Conservation (phyloP, 2,329 filamentous ascomycete species). For the Juglanconis oblonga region DNA sequence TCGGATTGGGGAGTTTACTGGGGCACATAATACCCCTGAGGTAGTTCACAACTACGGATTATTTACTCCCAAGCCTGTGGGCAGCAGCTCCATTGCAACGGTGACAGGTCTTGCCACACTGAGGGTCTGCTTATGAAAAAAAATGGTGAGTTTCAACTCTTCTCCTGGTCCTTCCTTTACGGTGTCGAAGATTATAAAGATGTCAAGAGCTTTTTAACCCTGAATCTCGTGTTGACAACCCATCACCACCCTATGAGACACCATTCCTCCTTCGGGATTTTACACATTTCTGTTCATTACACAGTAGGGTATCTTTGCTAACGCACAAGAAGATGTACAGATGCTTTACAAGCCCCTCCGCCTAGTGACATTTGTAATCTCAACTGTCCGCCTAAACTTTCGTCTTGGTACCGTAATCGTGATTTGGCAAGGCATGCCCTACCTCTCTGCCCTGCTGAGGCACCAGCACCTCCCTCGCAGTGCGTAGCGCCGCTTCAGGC, state of each 20-base stretch:
- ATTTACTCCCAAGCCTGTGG: slow-evolving; percentile 10
- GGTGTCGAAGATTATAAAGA: slow-evolving; percentile 54
- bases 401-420: neutral
- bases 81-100: neutral
- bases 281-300: slow-evolving; percentile 18
- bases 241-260: slow-evolving; percentile 59
- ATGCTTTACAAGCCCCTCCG: slow-evolving; percentile 1
- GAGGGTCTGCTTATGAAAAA: neutral
- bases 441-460: slow-evolving; percentile 6
- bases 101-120: slow-evolving; percentile 5
- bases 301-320: slow-evolving; percentile 37
- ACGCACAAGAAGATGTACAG: slow-evolving; percentile 25
- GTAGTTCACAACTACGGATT: slow-evolving; percentile 20
- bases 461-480: slow-evolving; percentile 60
- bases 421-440: neutral
- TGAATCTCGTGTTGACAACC: slow-evolving; percentile 58
- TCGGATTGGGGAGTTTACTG: slow-evolving; percentile 11
- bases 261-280: slow-evolving; percentile 20
- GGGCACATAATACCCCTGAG: slow-evolving; percentile 8
- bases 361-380: neutral
- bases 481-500: slow-evolving; percentile 66
- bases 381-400: neutral
- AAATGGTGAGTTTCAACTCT: slow-evolving; percentile 15
- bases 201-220: slow-evolving; percentile 67
- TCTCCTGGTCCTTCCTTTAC: slow-evolving; percentile 15